Evolutionary conservation across 75 land plant species (phyloP).

Genomic region (Picea glauca): DNA sequence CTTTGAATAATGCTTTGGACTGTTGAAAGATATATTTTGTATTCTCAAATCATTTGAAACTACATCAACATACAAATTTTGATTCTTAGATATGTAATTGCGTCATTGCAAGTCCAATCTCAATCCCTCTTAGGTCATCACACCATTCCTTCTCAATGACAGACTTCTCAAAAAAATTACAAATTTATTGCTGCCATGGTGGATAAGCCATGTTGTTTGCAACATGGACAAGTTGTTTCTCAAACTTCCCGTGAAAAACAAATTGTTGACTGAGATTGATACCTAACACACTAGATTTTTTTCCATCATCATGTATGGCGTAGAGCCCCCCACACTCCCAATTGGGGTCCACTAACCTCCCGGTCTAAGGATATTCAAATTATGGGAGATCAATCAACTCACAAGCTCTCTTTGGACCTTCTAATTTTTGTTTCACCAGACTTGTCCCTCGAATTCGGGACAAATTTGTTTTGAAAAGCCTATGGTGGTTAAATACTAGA

Average conservation of each 20-base stretch:
- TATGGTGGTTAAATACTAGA: too few relatives aligned
- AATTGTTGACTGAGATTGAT: slow-evolving; percentile 11
- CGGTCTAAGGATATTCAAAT: too few relatives aligned
- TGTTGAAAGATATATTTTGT: slow-evolving; percentile 58
- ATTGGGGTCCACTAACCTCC: too few relatives aligned
- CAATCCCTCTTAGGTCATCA: slow-evolving; percentile 62
- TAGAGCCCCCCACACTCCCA: too few relatives aligned
- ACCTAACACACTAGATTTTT: neutral
- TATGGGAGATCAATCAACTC: too few relatives aligned
- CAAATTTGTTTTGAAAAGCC: too few relatives aligned
- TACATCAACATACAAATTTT: slow-evolving; percentile 35
- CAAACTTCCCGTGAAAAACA: slow-evolving; percentile 12
- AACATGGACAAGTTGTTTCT: slow-evolving; percentile 14
- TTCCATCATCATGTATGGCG: too few relatives aligned
- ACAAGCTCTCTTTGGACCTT: too few relatives aligned
- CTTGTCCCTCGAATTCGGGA: too few relatives aligned
- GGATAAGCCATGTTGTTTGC: neutral
- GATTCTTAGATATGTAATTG: slow-evolving; percentile 52
- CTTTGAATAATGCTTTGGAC: slow-evolving; percentile 69
- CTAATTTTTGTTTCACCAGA: too few relatives aligned
- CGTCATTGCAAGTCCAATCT: slow-evolving; percentile 44
- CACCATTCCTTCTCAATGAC: slow-evolving; percentile 55
- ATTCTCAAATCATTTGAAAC: slow-evolving; percentile 61
- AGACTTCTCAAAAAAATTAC: slow-evolving; percentile 49
- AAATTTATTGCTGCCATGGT: slow-evolving; percentile 2